Base-by-base conservation (phyloP, 257 asterid species). In the Petunia secreta region DNA sequence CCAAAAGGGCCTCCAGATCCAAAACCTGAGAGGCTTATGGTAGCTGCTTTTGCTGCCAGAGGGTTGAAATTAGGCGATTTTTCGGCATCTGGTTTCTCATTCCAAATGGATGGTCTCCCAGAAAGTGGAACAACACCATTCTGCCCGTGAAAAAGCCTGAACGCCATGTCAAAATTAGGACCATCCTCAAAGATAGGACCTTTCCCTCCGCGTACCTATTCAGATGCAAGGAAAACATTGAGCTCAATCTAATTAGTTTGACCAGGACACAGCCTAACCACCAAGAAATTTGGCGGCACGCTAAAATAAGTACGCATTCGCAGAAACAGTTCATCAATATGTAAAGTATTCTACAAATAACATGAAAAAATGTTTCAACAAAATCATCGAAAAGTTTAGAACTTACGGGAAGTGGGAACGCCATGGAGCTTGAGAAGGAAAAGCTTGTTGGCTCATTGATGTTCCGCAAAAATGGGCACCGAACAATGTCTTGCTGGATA, bases 111-210 rank as follows among this genome's bases (percentile, higher is more conserved):
- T 48, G 92, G 84, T 77, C 87, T 91, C 78, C 87, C 95, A 2
- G 97, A 85, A 77, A 94, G 97, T 4, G 98, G 98, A 66, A 94
- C 97, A 15, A 91, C 95, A 15, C 98, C 98, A 75, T 91, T 88
- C 87, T 94, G 94, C 85, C 98, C 98, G 75, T 94, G 98, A 88
- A 94, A 94, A 83, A 92, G 91, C 83, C 93, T 89, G 83, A 94
- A 94, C 43, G 98, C 96, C 91, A 82, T 87, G 79, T 91, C 97
- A 84, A 94, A 94, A 86, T 94, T 92, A 84, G 95, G 93, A 75
- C 93, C 98, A 87, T 94, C 98, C 91, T 94, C 97, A 83, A 94
- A 94, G 78, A 94, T 92, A 50, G 98, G 98, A 67, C 98, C 97
- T 84, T 88, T 92, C 59, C 83, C 89, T 53, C 88, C 95, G 59